phyloP scores from a whole-genome alignment of 257 asterid genomes.

The Nicotiana obtusifolia region DNA sequence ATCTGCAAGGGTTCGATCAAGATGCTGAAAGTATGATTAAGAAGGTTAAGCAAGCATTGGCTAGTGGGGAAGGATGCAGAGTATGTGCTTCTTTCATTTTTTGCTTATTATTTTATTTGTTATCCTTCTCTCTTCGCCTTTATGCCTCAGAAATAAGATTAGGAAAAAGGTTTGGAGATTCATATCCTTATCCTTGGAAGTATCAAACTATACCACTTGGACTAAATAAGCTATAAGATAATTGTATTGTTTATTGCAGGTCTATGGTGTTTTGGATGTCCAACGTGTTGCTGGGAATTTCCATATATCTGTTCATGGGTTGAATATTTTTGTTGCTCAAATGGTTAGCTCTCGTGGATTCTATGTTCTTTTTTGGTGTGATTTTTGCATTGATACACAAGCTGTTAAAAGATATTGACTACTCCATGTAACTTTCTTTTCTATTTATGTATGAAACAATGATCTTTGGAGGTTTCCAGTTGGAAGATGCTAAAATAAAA shows the following conservation, averaged over 20 bases:
- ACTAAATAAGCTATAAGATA: background rate
- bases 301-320: too few relatives aligned
- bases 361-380: too few relatives aligned
- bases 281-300: too few relatives aligned
- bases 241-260: too few relatives aligned
- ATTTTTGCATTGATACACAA: too few relatives aligned
- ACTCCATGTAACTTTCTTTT: too few relatives aligned
- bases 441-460: background rate
- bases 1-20: slow-evolving; percentile 65
- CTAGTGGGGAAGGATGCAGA: slow-evolving; percentile 89
- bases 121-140: slow-evolving; percentile 1
- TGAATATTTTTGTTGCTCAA: too few relatives aligned
- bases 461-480: background rate
- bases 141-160: slow-evolving; percentile 10
- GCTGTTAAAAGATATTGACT: too few relatives aligned
- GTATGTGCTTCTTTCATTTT: slow-evolving; percentile 33
- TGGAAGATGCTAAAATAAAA: background rate
- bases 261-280: too few relatives aligned
- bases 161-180: background rate
- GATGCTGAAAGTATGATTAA: too few relatives aligned
- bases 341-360: too few relatives aligned
- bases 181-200: background rate
- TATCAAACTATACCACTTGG: background rate
- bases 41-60: slow-evolving; percentile 87
- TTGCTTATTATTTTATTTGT: slow-evolving; percentile 7